Percentiles rank a stretch among this genome's conserved stretches.
phyloP scores from a whole-genome alignment of 352 stramenopile genomes.

The Saprolegnia diclina region DNA sequence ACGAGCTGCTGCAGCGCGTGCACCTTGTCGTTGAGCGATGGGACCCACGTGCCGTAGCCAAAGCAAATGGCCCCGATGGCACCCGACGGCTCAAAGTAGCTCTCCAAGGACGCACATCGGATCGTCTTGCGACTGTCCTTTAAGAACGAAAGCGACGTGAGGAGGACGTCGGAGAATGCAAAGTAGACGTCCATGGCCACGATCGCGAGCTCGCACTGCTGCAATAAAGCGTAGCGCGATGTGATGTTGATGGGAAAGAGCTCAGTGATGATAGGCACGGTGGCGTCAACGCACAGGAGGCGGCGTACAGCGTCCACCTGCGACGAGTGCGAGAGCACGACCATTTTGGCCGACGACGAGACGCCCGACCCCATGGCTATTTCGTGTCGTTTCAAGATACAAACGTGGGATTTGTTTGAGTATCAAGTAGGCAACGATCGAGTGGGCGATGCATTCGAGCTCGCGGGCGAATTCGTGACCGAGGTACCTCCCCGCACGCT shows the following conservation, averaged over 20 bases:
- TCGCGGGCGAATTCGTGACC: too few relatives aligned
- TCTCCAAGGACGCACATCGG: conserved; percentile 35
- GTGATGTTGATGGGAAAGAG: conserved; percentile 35
- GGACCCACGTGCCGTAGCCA: conserved; percentile 40
- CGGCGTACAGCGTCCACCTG: background rate
- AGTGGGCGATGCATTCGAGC: too few relatives aligned
- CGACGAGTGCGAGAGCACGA: background rate
- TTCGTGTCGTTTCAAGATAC: too few relatives aligned
- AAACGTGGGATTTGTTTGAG: too few relatives aligned
- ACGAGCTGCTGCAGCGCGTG: conserved; percentile 7
- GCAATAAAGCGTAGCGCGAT: conserved; percentile 33
- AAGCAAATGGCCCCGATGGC: conserved; percentile 43
- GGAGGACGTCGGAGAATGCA: conserved; percentile 33
- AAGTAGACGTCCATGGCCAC: conserved; percentile 40
- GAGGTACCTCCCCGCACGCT: too few relatives aligned
- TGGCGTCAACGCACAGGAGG: background rate
- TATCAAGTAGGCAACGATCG: too few relatives aligned
- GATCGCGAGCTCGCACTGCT: conserved; percentile 32
- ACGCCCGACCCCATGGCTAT: too few relatives aligned
- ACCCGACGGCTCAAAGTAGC: conserved; percentile 41
- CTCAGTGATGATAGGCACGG: conserved; percentile 38
- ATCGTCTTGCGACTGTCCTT: conserved; percentile 43
- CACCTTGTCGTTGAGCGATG: conserved; percentile 32
- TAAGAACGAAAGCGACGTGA: conserved; percentile 46
- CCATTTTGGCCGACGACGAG: background rate